Percentiles rank a stretch among this genome's conserved stretches.
phyloP scores from a whole-genome alignment of 108 stramenopile genomes.

The Chaetoceros muelleri region DNA sequence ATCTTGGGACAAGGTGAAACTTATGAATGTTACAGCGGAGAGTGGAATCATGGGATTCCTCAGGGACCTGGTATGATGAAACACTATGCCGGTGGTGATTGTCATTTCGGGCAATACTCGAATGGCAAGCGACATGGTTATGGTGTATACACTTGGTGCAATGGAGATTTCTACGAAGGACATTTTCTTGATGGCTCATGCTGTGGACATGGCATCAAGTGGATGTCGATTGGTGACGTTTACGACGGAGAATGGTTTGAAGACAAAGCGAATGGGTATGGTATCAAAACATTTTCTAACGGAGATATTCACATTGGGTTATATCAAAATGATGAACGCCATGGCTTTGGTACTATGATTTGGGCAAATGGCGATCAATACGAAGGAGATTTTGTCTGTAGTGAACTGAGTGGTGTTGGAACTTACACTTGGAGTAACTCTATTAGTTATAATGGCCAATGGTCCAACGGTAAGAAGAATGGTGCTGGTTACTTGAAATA shows the following conservation, averaged over 20 bases:
- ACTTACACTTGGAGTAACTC: not conserved
- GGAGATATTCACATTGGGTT: not conserved
- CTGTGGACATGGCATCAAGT: not conserved
- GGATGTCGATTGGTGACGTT: not conserved
- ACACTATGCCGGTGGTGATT: not conserved
- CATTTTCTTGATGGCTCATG: not conserved
- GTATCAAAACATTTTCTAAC: not conserved
- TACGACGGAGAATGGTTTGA: not conserved
- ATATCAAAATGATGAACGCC: slow-evolving; percentile 25
- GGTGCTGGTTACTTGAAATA: not conserved
- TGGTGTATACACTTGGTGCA: not conserved
- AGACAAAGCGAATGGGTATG: not conserved
- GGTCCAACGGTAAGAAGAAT: not conserved
- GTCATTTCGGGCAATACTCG: not conserved
- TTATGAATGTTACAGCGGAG: too few species aligned
- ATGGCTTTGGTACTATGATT: slow-evolving; percentile 39
- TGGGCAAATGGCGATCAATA: slow-evolving; percentile 56
- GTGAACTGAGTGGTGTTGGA: slow-evolving; percentile 1
- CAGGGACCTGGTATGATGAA: not conserved
- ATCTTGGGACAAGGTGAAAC: too few species aligned
- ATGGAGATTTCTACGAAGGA: not conserved
- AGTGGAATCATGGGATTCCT: not conserved
- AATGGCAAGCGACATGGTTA: not conserved
- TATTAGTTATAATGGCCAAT: not conserved
- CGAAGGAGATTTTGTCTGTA: slow-evolving; percentile 3